phyloP scores from a whole-genome alignment of 164 flowering plant species.

The Berberis thunbergii region DNA sequence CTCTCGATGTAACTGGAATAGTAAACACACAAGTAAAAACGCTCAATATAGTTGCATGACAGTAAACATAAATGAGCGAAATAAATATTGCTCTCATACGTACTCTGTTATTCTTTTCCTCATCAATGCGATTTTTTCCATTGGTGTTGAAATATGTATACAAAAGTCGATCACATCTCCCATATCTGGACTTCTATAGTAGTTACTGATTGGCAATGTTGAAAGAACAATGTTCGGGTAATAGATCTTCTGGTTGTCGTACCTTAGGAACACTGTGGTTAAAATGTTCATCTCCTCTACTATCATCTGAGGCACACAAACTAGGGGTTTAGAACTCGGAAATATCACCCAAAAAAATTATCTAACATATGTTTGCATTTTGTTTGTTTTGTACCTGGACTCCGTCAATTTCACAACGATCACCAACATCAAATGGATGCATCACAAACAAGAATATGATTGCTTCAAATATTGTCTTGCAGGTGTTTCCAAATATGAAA shows the following conservation, averaged over 20 bases:
- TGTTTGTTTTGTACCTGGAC: conserved; percentile 33
- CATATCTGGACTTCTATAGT: conserved; percentile 55
- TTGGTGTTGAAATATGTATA: conserved; percentile 47
- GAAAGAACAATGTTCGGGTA: conserved; percentile 52
- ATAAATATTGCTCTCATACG: background rate
- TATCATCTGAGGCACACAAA: conserved; percentile 32
- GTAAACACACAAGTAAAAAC: background rate
- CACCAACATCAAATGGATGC: conserved; percentile 69
- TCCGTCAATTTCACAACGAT: conserved; percentile 53
- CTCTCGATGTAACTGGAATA: conserved; percentile 36
- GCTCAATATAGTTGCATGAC: background rate
- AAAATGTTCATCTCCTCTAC: conserved; percentile 74
- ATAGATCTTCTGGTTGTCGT: conserved; percentile 48
- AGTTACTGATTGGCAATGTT: conserved; percentile 43
- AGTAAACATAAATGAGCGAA: background rate
- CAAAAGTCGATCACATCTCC: conserved; percentile 46
- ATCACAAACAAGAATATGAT: conserved; percentile 51
- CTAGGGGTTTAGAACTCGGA: background rate
- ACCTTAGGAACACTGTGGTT: conserved; percentile 51
- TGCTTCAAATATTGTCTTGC: conserved; percentile 55
- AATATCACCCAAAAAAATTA: background rate
- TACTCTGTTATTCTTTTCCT: conserved; percentile 39
- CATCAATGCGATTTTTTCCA: conserved; percentile 41
- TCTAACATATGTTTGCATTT: background rate
- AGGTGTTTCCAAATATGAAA: conserved; percentile 56